These are phyloP conservation scores for Vanrija humicola DNA, from an alignment of 1,284 basidiomycete species.

Conservation along the genomic window DNA sequence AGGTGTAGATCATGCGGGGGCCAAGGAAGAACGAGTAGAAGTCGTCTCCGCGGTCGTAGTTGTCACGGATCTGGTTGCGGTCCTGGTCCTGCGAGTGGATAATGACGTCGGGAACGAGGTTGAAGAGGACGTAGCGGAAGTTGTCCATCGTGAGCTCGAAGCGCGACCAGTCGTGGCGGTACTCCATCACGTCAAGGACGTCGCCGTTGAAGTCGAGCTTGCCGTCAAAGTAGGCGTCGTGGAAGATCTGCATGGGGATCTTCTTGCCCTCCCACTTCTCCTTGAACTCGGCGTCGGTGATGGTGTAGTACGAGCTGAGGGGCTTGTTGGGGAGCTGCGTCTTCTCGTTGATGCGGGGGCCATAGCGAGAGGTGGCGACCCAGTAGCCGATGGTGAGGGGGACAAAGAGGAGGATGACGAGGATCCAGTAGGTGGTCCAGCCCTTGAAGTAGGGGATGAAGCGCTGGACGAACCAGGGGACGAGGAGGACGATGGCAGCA, in stretches of 20 bases:
- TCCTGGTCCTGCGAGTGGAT: slow-evolving; percentile 87
- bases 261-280: slow-evolving; percentile 74
- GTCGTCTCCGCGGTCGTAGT: slow-evolving; percentile 96
- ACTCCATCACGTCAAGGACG: slow-evolving; percentile 87
- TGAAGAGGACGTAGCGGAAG: slow-evolving; percentile 89
- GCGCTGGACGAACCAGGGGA: slow-evolving; percentile 77
- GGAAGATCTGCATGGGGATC: slow-evolving; percentile 96
- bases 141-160: slow-evolving; percentile 64
- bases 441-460: slow-evolving; percentile 64
- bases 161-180: slow-evolving; percentile 91
- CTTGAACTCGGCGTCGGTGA: slow-evolving; percentile 79
- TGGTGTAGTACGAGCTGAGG: slow-evolving; percentile 84
- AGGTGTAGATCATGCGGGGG: slow-evolving; percentile 73
- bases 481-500: slow-evolving; percentile 66
- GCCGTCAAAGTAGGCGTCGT: slow-evolving; percentile 95
- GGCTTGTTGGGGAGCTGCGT: slow-evolving; percentile 78
- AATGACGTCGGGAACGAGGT: slow-evolving; percentile 88
- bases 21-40: slow-evolving; percentile 75
- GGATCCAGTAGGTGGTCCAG: slow-evolving; percentile 67
- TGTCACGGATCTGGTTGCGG: slow-evolving; percentile 90
- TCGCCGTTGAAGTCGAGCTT: slow-evolving; percentile 98
- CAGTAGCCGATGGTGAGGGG: slow-evolving; percentile 86
- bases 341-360: slow-evolving; percentile 80
- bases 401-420: slow-evolving; percentile 68
- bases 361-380: slow-evolving; percentile 78